These are phyloP conservation scores for Aspergillus hiratsukae DNA, from an alignment of 2,329 filamentous ascomycete species.

Conservation along the genomic window DNA sequence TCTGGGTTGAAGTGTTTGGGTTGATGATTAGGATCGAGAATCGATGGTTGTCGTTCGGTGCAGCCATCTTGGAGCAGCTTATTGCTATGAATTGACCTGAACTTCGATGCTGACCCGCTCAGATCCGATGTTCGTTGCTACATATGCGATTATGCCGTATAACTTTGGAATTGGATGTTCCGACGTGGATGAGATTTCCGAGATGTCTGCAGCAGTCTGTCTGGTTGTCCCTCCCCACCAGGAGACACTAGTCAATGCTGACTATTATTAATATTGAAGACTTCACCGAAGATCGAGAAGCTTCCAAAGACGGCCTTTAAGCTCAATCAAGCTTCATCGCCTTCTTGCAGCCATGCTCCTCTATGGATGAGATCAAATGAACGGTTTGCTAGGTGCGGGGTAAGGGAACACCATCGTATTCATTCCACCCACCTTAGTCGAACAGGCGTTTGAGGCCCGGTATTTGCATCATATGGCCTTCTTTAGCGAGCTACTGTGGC, in stretches of 20 bases:
- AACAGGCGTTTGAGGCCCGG: neutral
- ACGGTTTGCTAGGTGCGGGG: neutral
- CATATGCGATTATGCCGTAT: neutral
- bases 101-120: neutral
- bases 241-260: neutral
- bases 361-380: neutral
- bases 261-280: neutral
- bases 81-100: neutral
- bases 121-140: neutral
- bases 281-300: neutral
- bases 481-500: neutral
- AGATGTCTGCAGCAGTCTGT: neutral
- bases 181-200: neutral
- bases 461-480: neutral
- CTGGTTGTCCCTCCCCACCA: neutral
- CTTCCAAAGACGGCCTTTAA: neutral
- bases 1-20: slow-evolving; percentile 42
- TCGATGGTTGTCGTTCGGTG: slow-evolving; percentile 8
- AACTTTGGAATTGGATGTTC: neutral
- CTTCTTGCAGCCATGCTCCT: neutral
- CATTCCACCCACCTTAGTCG: neutral
- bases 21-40: slow-evolving; percentile 42
- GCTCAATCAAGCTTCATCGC: neutral
- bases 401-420: neutral
- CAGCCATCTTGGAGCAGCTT: slow-evolving; percentile 12